phyloP scores from a whole-genome alignment of 441 rosid genomes.

The Rhodomyrtus psidioides region DNA sequence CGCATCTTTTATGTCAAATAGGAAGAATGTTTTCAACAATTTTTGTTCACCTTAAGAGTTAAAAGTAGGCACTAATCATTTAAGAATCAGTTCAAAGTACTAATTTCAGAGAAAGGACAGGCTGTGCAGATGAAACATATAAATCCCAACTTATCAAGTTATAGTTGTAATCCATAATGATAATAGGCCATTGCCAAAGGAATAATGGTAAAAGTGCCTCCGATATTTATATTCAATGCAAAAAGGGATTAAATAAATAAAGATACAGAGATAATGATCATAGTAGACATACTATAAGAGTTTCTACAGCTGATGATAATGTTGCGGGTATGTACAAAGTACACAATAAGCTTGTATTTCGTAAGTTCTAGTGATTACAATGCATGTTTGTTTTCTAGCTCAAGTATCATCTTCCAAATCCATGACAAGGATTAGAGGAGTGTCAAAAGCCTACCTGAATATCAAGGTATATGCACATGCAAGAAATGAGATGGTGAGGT shows the following conservation, averaged over 20 bases:
- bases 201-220: too few species aligned
- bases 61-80: background rate
- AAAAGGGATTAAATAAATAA: too few species aligned
- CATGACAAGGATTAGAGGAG: background rate
- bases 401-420: background rate
- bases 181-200: too few species aligned
- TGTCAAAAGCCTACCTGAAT: conserved; percentile 10
- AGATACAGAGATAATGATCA: too few species aligned
- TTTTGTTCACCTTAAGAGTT: background rate
- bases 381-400: background rate
- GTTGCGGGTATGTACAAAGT: too few species aligned
- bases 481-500: conserved; percentile 69
- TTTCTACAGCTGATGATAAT: too few species aligned
- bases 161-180: background rate
- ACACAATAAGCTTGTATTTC: too few species aligned
- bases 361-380: background rate
- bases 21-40: background rate
- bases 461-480: conserved; percentile 53
- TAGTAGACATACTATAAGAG: too few species aligned
- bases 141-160: background rate
- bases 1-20: background rate
- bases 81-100: background rate
- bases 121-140: background rate
- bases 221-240: too few species aligned
- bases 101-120: background rate